Conservation (phyloP, 1,284 basidiomycete species). For the Marasmius sp. region DNA sequence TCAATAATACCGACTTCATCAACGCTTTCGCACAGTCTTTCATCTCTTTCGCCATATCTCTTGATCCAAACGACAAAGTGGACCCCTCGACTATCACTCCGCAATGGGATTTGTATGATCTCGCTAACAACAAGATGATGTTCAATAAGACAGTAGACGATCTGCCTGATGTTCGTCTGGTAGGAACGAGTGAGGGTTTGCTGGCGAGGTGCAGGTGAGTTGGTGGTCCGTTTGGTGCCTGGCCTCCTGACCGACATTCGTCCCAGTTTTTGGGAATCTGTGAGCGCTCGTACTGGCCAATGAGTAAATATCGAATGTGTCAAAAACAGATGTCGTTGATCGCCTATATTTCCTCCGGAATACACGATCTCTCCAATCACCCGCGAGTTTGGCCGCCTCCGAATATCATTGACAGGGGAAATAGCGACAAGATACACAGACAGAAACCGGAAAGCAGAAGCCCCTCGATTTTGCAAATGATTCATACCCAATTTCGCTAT, state of each 20-base stretch:
- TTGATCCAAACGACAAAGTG: slow-evolving; percentile 37
- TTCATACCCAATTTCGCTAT: too few relatives aligned
- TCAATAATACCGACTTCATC: slow-evolving; percentile 35
- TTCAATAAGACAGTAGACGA: slow-evolving; percentile 31
- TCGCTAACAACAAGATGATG: slow-evolving; percentile 30
- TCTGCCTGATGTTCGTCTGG: slow-evolving; percentile 21
- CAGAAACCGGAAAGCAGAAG: too few relatives aligned
- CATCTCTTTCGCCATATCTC: slow-evolving; percentile 31
- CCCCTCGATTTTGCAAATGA: too few relatives aligned
- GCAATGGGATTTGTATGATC: slow-evolving; percentile 24
- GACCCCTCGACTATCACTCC: slow-evolving; percentile 28
- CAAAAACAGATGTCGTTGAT: too few relatives aligned
- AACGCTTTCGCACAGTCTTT: slow-evolving; percentile 40
- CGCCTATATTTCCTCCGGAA: too few relatives aligned
- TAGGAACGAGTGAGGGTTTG: slow-evolving; percentile 22
- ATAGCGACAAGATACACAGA: too few relatives aligned
- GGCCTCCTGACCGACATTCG: background rate
- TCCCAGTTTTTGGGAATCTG: slow-evolving; percentile 12
- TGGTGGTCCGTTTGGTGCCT: background rate
- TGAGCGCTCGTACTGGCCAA: slow-evolving; percentile 5
- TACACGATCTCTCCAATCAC: too few relatives aligned
- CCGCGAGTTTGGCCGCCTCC: too few relatives aligned
- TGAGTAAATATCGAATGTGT: background rate
- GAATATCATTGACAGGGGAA: too few relatives aligned
- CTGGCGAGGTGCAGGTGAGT: slow-evolving; percentile 31